Percentiles rank a stretch among this genome's conserved stretches.
phyloP scores from a whole-genome alignment of 768 basidiomycete species.

The Rhizopogon vesiculosus region DNA sequence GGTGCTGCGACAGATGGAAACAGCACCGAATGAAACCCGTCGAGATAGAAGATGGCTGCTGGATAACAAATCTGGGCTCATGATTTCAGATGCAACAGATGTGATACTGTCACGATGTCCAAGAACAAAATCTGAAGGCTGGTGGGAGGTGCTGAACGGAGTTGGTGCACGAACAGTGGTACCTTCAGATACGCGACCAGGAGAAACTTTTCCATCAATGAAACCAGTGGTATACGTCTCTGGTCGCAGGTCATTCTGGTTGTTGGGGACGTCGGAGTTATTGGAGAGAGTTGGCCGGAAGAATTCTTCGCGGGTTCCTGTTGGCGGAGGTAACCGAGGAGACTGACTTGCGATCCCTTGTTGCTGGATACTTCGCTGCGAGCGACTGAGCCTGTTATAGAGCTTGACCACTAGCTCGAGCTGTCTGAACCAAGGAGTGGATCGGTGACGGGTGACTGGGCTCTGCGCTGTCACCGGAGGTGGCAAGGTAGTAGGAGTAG shows the following conservation, averaged over 20 bases:
- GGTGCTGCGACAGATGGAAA: not conserved
- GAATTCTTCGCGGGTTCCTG: not conserved
- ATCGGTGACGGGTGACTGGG: not conserved
- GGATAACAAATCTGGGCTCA: not conserved
- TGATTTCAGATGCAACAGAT: not conserved
- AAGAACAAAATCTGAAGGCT: not conserved
- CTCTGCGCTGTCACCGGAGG: not conserved
- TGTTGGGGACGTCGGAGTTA: not conserved
- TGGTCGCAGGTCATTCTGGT: not conserved
- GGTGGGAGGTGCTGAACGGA: not conserved
- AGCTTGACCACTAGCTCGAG: not conserved
- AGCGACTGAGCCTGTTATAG: not conserved
- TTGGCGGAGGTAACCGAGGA: not conserved
- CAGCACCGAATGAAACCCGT: not conserved
- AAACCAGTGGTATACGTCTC: not conserved
- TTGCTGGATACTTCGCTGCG: not conserved
- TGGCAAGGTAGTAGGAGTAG: not conserved
- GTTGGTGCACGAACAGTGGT: not conserved
- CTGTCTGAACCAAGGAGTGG: not conserved
- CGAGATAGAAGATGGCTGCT: not conserved
- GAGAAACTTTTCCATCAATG: not conserved
- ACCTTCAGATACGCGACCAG: not conserved
- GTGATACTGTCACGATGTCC: not conserved
- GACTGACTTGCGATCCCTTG: not conserved
- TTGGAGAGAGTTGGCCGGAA: not conserved